A percentile compares a stretch with the other conserved stretches of the same genome.
Conservation (phyloP, 1,284 basidiomycete species). For the Gymnopus androsaceus region DNA sequence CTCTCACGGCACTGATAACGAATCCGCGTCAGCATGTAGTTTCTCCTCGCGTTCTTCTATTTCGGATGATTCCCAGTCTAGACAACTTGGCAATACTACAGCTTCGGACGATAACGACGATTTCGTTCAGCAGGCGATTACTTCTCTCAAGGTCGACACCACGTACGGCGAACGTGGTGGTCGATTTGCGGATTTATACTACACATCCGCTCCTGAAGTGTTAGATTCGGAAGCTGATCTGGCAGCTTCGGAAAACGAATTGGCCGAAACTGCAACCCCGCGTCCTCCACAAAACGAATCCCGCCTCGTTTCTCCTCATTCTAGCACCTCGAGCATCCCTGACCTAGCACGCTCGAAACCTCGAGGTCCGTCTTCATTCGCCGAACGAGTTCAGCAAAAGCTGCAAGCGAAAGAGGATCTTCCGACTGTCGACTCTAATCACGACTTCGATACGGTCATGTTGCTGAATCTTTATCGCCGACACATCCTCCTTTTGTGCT, state of each 20-base stretch:
- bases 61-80: constrained; percentile 8
- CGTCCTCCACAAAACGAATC: not conserved
- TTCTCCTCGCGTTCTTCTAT: not conserved
- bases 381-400: constrained; percentile 41
- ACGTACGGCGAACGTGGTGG: constrained; percentile 27
- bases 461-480: not conserved
- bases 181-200: constrained; percentile 37
- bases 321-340: constrained; percentile 17
- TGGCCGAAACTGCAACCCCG: constrained; percentile 3
- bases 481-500: not conserved
- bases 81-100: constrained; percentile 27
- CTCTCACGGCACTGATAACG: not conserved
- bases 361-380: constrained; percentile 35
- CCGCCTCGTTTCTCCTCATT: constrained; percentile 15
- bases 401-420: constrained; percentile 21
- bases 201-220: constrained; percentile 27
- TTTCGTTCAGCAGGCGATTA: constrained; percentile 34
- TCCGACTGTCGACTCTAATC: too few species aligned
- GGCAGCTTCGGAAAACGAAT: not conserved
- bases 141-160: constrained; percentile 25
- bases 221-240: not conserved
- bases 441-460: too few species aligned
- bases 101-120: constrained; percentile 37
- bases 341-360: constrained; percentile 21
- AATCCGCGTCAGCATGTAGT: not conserved